Evolutionary conservation across 1,284 basidiomycete genomes (phyloP), one percentile per base, ranked within the genome.

Genomic region (Schizophyllum commune): DNA sequence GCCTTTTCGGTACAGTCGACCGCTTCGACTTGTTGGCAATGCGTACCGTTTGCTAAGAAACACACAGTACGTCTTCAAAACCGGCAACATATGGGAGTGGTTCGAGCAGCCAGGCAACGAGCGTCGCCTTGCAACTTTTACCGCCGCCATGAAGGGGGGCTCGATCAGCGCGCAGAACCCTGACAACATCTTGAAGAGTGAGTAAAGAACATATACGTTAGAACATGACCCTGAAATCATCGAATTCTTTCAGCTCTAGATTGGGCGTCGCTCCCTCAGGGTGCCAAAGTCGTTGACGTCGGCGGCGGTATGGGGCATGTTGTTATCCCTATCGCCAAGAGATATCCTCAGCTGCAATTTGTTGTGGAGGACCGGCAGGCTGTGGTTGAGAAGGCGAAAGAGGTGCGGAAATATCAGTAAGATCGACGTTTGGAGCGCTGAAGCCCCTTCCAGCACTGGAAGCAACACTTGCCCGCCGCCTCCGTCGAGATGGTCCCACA

Each of bases 291-390:
- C 13, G 69, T 71, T 6, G 71, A 71, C 39, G 69, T 71, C 33
- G 70, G 70, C 7, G 63, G 69, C 8, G 70, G 70, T 1, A 62
- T 66, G n/a, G 71, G 71, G 8, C 60, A 57, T 56, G 57, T 64
- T 3, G 60, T 63, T 0, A 55, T 71, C 33, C 27, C 52, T 5
- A 56, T 72, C 21, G 65, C 66, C 3, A 60, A 64, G 56, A 33
- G 56, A 1, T 61, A 64, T 19, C 66, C 68, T 2, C 34, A 61
- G 1, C 34, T 72, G 51, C 63, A 62, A n/a, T 54, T 71, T 39
- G 61, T 71, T 19, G 57, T 70, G 5, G 69, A 71, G 58, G 71
- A 72, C 58, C 58, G 64, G 7, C 60, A 1, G 19, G 55, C 19
- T 1, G 32, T 57, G 11, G 55, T 65, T 15, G 61, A 22, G 19